Percentiles rank a stretch among this genome's conserved stretches.
These are phyloP conservation scores for Vaccinium myrtillus DNA, from an alignment of 148 eudicot genomes.

Conservation along the genomic window DNA sequence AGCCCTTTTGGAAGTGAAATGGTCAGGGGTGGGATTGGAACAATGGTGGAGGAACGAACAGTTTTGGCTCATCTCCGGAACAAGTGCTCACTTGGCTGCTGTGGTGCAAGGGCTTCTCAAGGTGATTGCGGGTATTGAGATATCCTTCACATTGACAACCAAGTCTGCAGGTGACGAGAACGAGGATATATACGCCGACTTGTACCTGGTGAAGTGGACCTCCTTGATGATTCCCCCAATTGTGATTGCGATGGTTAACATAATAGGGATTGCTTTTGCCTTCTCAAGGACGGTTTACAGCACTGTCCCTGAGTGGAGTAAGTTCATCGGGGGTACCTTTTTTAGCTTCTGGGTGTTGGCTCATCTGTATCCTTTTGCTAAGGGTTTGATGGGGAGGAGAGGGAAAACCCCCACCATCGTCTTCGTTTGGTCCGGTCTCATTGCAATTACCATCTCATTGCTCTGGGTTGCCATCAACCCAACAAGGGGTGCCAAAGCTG, in stretches of 20 bases:
- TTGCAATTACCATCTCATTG: conserved; percentile 27
- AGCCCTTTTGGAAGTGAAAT: conserved; percentile 79
- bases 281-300: conserved; percentile 53
- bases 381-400: conserved; percentile 34
- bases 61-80: conserved; percentile 90
- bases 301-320: conserved; percentile 58
- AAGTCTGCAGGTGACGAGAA: conserved; percentile 68
- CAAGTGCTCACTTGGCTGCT: conserved; percentile 88
- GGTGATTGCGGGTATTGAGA: conserved; percentile 77
- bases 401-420: conserved; percentile 33
- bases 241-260: conserved; percentile 79
- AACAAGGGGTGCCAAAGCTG: background rate
- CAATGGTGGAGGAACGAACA: conserved; percentile 98
- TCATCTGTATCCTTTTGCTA: conserved; percentile 34
- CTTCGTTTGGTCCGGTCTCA: conserved; percentile 33
- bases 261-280: conserved; percentile 55
- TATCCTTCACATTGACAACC: conserved; percentile 79
- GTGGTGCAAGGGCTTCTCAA: conserved; percentile 83
- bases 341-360: conserved; percentile 30
- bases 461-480: conserved; percentile 30
- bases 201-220: conserved; percentile 84
- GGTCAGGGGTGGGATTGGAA: conserved; percentile 83
- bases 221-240: conserved; percentile 89
- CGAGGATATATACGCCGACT: conserved; percentile 66
- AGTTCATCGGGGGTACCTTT: conserved; percentile 44